Base-by-base conservation (phyloP, 352 stramenopile genomes). In the Thalassiosira mediterranea region DNA sequence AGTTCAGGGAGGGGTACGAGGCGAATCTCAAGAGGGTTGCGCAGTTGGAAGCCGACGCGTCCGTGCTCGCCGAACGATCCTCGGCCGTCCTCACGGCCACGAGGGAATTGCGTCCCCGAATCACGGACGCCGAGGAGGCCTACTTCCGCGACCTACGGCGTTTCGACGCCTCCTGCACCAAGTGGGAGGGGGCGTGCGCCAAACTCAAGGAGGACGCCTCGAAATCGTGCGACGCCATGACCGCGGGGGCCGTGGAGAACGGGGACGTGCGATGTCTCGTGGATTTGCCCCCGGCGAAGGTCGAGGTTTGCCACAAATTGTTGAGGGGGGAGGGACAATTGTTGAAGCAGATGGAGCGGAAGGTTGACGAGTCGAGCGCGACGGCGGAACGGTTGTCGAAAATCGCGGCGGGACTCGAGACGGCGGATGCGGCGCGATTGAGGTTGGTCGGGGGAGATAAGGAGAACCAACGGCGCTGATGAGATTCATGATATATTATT, bases 141-240 rank as follows among this genome's bases (percentile, higher is more conserved):
- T 91, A 89, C 48, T 91, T 92, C 52, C 76, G 82, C 53, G 70
- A 89, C 40, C 46, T 91, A 0, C 49, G 74, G 46, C 59, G 72
- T 3, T 76, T 84, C 13, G 62, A 90, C 48, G 59, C 72, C 15
- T 75, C 59, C 38, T 81, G 63, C 17, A 66, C 72, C 38, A 69
- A 85, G 47, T 90, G 84, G 84, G 73, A 89, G 44, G 62, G 65
- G 3, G 38, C 66, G 46, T 37, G 78, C 2, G 72, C 72, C 17
- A 31, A 64, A 29, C 34, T 87, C 0, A 32, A 68, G n/a, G 72
- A 76, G 31, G 59, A 76, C 54, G 65, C 56, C 26, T 29, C 44
- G 19, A 48, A 25, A 44, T 60, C 37, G n/a, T 72, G 72, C 29
- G 48, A 81, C 32, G 38, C 64, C 3, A 72, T 81, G 72, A 63